Evolutionary conservation across 345 rosid species (phyloP), one percentile per base, ranked within the genome.

Genomic region (Lepidium didymum): DNA sequence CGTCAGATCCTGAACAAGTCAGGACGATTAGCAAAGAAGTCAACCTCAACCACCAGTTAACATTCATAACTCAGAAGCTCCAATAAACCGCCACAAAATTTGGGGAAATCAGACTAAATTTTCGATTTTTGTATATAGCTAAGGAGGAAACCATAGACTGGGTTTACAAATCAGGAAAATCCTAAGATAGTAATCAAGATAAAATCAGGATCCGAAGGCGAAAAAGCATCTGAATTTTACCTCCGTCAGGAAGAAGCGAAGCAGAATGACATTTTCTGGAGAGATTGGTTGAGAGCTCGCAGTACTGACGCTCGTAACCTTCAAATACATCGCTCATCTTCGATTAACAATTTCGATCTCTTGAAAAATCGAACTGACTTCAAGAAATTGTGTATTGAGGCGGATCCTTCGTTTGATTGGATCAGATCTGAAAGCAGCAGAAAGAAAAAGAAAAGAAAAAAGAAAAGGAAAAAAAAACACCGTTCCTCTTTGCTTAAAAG

Each of bases 231-330:
- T 19, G 6, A 36, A 19, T 37, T 12, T 1, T 74, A 84, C 92
- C 92, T 82, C 73, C 80, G 63, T 78, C 81, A 18, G 82, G 13
- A 37, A 89, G 79, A 56, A 79, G 78, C 54, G 92, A 75, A 45
- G 85, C 74, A 13, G 89, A 78, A 68, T 76, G 73, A 84, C 96
- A 89, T 80, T 83, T 92, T 31, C 88, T 72, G 70, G 92, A 85
- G 69, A 92, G 87, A 81, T 78, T 83, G 16, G 94, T 83, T 12
- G 98, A 92, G 81, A 92, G 91, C 75, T 91, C 96, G 75, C 96
- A 91, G 82, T 91, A 91, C 62, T 85, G 96, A 3, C 95, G 92
- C 76, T 88, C 97, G 84, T 91, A 91, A 29, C 91, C 92, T 74
- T 92, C 92, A 58, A 89, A 89, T 12, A 87, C 94, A 36, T 82